Evolutionary conservation across 2,329 filamentous ascomycete genomes (phyloP).

Genomic region (Dactylellina parvicollis): DNA sequence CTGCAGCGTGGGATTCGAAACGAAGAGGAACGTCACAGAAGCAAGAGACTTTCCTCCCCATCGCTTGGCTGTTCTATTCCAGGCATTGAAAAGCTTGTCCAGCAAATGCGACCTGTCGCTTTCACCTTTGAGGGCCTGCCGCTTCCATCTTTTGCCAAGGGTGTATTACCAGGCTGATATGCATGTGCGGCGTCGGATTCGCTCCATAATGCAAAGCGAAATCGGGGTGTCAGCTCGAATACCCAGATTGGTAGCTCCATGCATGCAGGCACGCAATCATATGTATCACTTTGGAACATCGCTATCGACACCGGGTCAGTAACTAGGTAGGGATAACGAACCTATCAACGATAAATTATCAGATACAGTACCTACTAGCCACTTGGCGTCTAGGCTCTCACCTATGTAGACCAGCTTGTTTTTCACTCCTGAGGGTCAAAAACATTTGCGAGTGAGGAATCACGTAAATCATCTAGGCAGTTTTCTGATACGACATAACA

Average conservation of each 20-base stretch:
- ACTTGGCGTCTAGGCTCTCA: too few relatives aligned
- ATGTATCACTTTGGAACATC: not conserved
- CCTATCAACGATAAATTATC: too few relatives aligned
- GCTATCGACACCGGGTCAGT: not conserved
- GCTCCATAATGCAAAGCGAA: conserved; percentile 46
- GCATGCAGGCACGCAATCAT: not conserved
- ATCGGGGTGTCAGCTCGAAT: conserved; percentile 23
- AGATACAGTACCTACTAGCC: too few relatives aligned
- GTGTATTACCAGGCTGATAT: not conserved
- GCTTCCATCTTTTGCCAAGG: conserved; percentile 20
- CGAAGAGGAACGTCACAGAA: conserved; percentile 6
- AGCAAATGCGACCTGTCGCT: conserved; percentile 38
- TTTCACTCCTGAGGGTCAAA: too few relatives aligned
- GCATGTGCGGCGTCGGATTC: conserved; percentile 36
- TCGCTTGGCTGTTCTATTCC: conserved; percentile 49
- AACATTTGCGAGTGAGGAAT: too few relatives aligned
- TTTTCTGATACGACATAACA: too few relatives aligned
- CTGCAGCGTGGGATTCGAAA: conserved; percentile 14
- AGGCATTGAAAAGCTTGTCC: conserved; percentile 31
- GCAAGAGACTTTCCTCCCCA: conserved; percentile 40
- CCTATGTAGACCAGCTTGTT: too few relatives aligned
- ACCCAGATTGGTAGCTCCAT: conserved; percentile 10
- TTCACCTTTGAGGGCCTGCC: conserved; percentile 27
- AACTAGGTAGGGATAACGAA: too few relatives aligned
- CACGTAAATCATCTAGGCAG: too few relatives aligned